Percentiles rank a stretch among this genome's conserved stretches.
phyloP scores from a whole-genome alignment of 192 early-diverging fungal species.

The Funneliformis geosporum region DNA sequence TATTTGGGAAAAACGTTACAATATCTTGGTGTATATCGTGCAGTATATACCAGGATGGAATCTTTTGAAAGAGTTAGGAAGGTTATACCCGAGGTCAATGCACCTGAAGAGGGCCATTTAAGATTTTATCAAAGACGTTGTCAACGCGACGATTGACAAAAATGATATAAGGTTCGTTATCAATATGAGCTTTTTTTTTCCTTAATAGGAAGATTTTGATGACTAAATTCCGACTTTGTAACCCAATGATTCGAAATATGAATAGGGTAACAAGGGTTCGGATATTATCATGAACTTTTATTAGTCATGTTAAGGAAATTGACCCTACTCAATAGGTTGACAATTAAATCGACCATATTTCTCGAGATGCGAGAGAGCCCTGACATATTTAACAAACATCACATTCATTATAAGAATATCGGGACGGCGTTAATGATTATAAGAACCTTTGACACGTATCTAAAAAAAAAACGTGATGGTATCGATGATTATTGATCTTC shows the following conservation, averaged over 20 bases:
- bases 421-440: neutral
- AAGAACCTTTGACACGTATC: neutral
- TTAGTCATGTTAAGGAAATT: neutral
- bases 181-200: neutral
- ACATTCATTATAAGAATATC: neutral
- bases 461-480: neutral
- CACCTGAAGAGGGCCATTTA: slow-evolving; percentile 2
- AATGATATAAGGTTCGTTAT: neutral
- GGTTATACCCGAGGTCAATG: slow-evolving; percentile 4
- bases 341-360: neutral
- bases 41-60: slow-evolving; percentile 18
- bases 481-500: neutral
- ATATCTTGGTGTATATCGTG: slow-evolving; percentile 14
- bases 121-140: slow-evolving; percentile 23
- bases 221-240: neutral
- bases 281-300: neutral
- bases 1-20: slow-evolving; percentile 13
- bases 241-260: neutral
- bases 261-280: neutral
- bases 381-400: neutral
- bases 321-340: neutral
- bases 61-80: slow-evolving; percentile 24
- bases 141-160: slow-evolving; percentile 5
- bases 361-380: neutral
- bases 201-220: neutral